Conservation (phyloP, 1,139 yeast species). For the Kodamaea arcana region DNA sequence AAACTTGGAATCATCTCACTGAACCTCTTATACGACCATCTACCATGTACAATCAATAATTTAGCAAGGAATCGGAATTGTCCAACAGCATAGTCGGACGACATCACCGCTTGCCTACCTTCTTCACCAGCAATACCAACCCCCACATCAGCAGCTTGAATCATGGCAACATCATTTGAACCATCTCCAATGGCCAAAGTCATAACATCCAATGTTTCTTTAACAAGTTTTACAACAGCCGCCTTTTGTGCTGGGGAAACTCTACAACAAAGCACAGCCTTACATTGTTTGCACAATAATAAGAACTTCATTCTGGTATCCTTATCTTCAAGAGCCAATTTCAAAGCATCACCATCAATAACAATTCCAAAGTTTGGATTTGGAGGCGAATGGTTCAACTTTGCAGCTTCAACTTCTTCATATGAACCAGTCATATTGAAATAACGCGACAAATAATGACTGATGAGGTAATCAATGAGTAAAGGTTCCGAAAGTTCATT, state of each 20-base stretch:
- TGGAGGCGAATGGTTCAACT: slow-evolving; percentile 73
- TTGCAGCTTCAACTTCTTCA: slow-evolving; percentile 60
- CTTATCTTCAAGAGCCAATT: slow-evolving; percentile 58
- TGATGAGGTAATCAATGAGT: slow-evolving; percentile 53
- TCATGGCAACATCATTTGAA: slow-evolving; percentile 98
- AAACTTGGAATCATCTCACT: slow-evolving; percentile 94
- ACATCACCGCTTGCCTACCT: slow-evolving; percentile 98
- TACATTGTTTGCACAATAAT: slow-evolving; percentile 86
- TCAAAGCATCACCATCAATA: slow-evolving; percentile 90
- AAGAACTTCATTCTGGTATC: slow-evolving; percentile 65
- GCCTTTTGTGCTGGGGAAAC: slow-evolving; percentile 98
- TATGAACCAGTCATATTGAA: slow-evolving; percentile 62
- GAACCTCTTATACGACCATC: slow-evolving; percentile 91
- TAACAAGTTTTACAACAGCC: slow-evolving; percentile 84
- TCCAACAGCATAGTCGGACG: slow-evolving; percentile 94
- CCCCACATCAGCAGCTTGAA: slow-evolving; percentile 96
- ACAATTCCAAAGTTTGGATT: slow-evolving; percentile 74
- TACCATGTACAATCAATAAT: slow-evolving; percentile 82
- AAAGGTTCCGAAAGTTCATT: slow-evolving; percentile 24
- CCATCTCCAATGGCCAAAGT: slow-evolving; percentile 97
- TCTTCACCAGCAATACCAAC: slow-evolving; percentile 98
- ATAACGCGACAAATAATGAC: slow-evolving; percentile 55
- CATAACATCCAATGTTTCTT: slow-evolving; percentile 72
- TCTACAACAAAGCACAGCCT: slow-evolving; percentile 90
- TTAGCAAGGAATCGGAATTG: slow-evolving; percentile 84